Evolutionary conservation across 2,329 filamentous ascomycete genomes (phyloP), one percentile per base, ranked within the genome.

Genomic region (Pseudogymnoascus sp.): DNA sequence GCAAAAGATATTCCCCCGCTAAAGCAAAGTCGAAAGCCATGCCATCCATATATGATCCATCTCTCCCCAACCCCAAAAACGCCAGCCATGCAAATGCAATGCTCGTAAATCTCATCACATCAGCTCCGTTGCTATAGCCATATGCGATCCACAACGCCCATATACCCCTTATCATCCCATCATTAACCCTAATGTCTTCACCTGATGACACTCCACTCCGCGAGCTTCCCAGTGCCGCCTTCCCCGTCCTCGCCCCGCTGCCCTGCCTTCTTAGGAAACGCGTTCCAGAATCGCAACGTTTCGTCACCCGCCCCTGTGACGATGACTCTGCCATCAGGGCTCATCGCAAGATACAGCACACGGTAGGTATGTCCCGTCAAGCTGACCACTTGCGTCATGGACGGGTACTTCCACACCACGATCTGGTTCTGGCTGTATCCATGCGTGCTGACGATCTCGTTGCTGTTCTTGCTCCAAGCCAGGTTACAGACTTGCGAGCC

Each of bases 401-500:
- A 92, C 1, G 94, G 94, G 73, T 99, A 99, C 73, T 99, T 99
- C 94, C 94, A 99, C 63, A 99, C 91, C 38, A 97, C 93, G 70
- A 99, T 97, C 75, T 97, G 94, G 74, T 99, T 97, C 73, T 99
- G 94, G 69, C 89, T 93, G 78, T 97, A 99, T 5, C 94, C 94
- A 73, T 99, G 94, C 0, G 94, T 99, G 60, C 89, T 93, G 62
- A 99, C 93, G 64, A 99, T 92, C 75, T 99, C 94, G 73, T 97
- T 96, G 6, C 91, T 96, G 75, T 97, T 96, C 73, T 95, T 96
- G 16, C 89, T 94, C 92, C 95, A 99, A 3, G 92, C 90, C 47
- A 99, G 81, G 72, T 99, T 99, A 78, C 94, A 99, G n/a, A 99
- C 94, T 75, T 99, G 94, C 71, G 91, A 96, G 60, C 94, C 94